Base-by-base conservation (phyloP, 768 basidiomycete genomes). In the Boletus insuetus region DNA sequence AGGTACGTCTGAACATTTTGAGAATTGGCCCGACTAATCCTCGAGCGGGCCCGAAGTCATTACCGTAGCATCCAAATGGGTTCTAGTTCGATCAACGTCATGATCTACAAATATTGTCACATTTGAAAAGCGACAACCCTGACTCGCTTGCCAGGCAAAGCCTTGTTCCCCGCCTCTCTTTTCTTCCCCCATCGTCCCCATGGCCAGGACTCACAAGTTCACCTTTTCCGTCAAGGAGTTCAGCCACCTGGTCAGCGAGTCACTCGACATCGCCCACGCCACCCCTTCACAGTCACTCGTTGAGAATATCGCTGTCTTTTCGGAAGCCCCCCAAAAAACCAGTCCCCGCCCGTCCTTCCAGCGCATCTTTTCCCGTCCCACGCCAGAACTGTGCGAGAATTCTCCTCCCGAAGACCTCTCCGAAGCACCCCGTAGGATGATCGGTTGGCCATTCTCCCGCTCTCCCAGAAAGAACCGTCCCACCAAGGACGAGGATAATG, bases 211-310 rank as follows among this genome's bases (percentile, higher is more conserved):
- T 6, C 59, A 63, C 31, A 69, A 66, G 49, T 41, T 58, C 53
- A 69, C 70, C 22, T 58, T 70, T 52, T 55, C 69, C 4, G 37
- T 72, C 49, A 69, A 53, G 43, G 71, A 70, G 59, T 72, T 72
- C 39, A 72, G 65, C 57, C 69, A 69, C 54, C 65, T 72, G 61
- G 59, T 72, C 56, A 59, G 62, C 63, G 70, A 70, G 63, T 72
- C 70, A 19, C 63, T 69, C 13, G 69, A 72, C 53, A 37, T 63
- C 24, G 43, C 54, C 16, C 43, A 50, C 34, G 34, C 37, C 46
- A 8, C 31, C 53, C 40, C 44, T 24, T 46, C 62, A 6, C 61
- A 61, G 37, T 49, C 69, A 32, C 12, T 70, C 70, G 11, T 66
- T 68, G 53, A 63, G 29, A 34, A 55, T 24, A 53, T 49, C 29